These are phyloP conservation scores for Gossypium schwendimanii DNA, from an alignment of 441 rosid genomes.

Conservation along the genomic window DNA sequence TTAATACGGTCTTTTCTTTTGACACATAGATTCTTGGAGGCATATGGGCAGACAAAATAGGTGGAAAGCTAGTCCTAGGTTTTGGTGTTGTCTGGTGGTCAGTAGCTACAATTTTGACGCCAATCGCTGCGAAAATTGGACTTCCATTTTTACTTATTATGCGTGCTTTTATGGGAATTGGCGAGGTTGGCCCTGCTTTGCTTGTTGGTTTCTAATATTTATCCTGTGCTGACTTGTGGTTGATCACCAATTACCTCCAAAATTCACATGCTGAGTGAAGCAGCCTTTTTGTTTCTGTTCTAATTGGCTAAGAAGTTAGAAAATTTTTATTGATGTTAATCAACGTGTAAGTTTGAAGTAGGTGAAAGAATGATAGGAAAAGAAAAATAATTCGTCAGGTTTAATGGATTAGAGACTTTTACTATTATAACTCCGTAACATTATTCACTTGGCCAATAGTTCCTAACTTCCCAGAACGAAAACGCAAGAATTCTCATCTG, in stretches of 20 bases:
- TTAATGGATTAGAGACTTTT: not conserved
- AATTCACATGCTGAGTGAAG: not conserved
- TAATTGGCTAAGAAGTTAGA: not conserved
- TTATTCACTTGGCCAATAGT: not conserved
- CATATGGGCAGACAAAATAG: conserved; percentile 94
- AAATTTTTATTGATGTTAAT: not conserved
- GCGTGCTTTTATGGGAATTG: conserved; percentile 98
- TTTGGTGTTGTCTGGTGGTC: conserved; percentile 99
- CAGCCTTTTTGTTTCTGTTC: not conserved
- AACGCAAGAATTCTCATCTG: conserved; percentile 7
- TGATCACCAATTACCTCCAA: not conserved
- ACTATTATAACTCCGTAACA: not conserved
- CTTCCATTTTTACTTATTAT: conserved; percentile 78
- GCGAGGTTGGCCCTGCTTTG: conserved; percentile 57
- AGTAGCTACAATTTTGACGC: conserved; percentile 82
- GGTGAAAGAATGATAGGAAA: conserved; percentile 3
- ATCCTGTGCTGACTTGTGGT: conserved; percentile 1
- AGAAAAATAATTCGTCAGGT: not conserved
- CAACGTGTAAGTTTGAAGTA: not conserved
- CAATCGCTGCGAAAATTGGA: conserved; percentile 85
- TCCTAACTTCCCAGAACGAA: not conserved
- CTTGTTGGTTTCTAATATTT: conserved; percentile 14
- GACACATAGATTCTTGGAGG: conserved; percentile 77
- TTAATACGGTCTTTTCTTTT: conserved; percentile 17
- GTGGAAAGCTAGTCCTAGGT: conserved; percentile 86